Conservation (phyloP, 805 yeast species). For the Ascoidea asiatica region DNA sequence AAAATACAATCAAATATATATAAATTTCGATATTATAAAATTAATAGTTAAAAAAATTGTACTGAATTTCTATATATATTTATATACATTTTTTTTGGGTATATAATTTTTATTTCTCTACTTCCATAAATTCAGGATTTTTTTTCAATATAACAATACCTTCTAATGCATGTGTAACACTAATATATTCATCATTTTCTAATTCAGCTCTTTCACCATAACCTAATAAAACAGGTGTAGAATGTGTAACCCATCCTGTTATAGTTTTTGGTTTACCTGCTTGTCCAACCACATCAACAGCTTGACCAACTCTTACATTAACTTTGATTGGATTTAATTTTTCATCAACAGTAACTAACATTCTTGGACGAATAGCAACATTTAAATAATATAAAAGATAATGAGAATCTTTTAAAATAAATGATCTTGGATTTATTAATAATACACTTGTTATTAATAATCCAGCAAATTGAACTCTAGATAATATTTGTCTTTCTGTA, state of each 20-base stretch:
- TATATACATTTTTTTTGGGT: too few relatives aligned
- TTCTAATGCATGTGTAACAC: slow-evolving; percentile 71
- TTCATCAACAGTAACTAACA: slow-evolving; percentile 87
- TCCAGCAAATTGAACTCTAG: slow-evolving; percentile 84
- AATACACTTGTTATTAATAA: slow-evolving; percentile 75
- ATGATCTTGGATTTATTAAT: slow-evolving; percentile 71
- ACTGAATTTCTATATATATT: too few relatives aligned
- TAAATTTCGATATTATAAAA: too few relatives aligned
- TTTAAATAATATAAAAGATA: slow-evolving; percentile 75
- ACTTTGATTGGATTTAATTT: slow-evolving; percentile 78
- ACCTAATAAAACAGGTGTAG: slow-evolving; percentile 89
- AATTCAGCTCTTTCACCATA: slow-evolving; percentile 95
- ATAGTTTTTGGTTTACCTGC: slow-evolving; percentile 99
- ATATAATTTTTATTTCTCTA: slow-evolving; percentile 21
- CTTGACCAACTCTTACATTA: slow-evolving; percentile 96
- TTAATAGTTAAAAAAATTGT: too few relatives aligned
- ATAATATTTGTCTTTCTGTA: slow-evolving; percentile 74
- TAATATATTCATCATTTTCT: slow-evolving; percentile 85
- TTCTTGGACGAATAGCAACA: slow-evolving; percentile 84
- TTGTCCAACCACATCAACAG: slow-evolving; percentile 97
- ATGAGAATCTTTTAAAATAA: slow-evolving; percentile 66
- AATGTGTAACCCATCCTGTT: slow-evolving; percentile 99
- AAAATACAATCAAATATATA: too few relatives aligned
- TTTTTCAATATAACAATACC: slow-evolving; percentile 89
- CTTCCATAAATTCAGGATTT: slow-evolving; percentile 72